phyloP scores from a whole-genome alignment of 2,329 filamentous ascomycete species.

The Trichocomaceae sp. region DNA sequence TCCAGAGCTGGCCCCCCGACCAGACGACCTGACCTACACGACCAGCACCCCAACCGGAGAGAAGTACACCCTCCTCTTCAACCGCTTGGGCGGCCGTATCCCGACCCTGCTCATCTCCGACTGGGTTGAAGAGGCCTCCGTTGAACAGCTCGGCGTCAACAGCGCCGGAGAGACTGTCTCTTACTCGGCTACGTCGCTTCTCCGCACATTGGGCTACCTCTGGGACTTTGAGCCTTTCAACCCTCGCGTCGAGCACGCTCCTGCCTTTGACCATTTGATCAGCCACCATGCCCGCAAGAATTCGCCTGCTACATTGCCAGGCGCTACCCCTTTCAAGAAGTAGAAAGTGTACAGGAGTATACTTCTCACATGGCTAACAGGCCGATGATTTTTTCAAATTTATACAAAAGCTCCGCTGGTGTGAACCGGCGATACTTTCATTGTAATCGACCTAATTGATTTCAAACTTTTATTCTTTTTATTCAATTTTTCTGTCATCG shows the following conservation, averaged over 20 bases:
- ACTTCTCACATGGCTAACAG: too few relatives aligned
- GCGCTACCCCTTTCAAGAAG: too few relatives aligned
- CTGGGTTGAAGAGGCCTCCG: conserved; percentile 37
- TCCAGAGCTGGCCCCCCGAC: conserved; percentile 25
- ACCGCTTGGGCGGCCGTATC: conserved; percentile 40
- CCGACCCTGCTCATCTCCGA: conserved; percentile 40
- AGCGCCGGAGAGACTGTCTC: conserved; percentile 29
- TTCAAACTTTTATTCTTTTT: too few relatives aligned
- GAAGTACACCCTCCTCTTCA: conserved; percentile 35
- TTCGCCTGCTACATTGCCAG: too few relatives aligned
- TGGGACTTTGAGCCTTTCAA: conserved; percentile 38
- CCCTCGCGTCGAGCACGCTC: conserved; percentile 32
- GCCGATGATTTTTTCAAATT: too few relatives aligned
- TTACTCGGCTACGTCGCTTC: conserved; percentile 42
- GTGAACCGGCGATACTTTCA: too few relatives aligned
- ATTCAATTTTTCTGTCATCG: too few relatives aligned
- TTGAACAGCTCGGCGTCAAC: conserved; percentile 33
- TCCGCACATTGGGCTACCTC: conserved; percentile 38
- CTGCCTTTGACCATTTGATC: conserved; percentile 32
- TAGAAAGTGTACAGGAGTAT: too few relatives aligned
- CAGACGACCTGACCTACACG: conserved; percentile 26
- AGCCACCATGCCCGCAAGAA: background rate
- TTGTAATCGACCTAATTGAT: too few relatives aligned
- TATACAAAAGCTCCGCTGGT: too few relatives aligned
- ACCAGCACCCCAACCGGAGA: conserved; percentile 30